Base-by-base conservation (phyloP, 768 basidiomycete genomes). In the Tylopilus felleus region DNA sequence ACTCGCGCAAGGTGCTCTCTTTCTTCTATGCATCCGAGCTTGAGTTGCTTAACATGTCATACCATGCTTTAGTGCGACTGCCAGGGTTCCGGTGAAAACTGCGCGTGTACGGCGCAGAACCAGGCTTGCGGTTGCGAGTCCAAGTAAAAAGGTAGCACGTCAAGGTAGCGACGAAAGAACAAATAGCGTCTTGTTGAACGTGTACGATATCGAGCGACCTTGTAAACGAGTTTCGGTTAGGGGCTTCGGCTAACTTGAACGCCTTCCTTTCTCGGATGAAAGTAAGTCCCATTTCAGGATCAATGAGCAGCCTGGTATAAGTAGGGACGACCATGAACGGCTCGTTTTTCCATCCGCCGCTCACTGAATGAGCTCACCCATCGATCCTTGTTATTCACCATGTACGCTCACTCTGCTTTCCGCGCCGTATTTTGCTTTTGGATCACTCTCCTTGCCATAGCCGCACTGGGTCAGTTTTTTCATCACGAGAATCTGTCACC, bases 231-330 rank as follows among this genome's bases (percentile, higher is more conserved):
- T 22, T 7, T 45, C 6, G 5, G 3, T 41, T 41, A 52, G 49
- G 53, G 42, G 53, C 16, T 19, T 42, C 17, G 22, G 5, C 28
- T 25, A 25, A 33, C 38, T 16, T 6, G 33, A 29, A 55, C 35
- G 17, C 19, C 21, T 59, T 56, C 59, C 54, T 7, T 46, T 57
- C 38, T 23, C 22, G 55, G 60, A 51, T 60, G 29, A 60, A 60
- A 1, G 59, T 35, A 29, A 93, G 19, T 22, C 14, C 52, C n/a
- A 33, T 43, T 27, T 21, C 16, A 5, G 28, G 57, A 21, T 38
- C n/a, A 56, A 55, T 35, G 47, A 8, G 14, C 29, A 12, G 16
- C 36, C 36, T 38, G 4, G 14, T 38, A 38, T 38, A 38, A 38
- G 36, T 2, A 8, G 12, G 29, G 31, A n/a, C 36, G 36, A 38